Base-by-base conservation (phyloP, 768 basidiomycete species). In the Termitomyces heimii region DNA sequence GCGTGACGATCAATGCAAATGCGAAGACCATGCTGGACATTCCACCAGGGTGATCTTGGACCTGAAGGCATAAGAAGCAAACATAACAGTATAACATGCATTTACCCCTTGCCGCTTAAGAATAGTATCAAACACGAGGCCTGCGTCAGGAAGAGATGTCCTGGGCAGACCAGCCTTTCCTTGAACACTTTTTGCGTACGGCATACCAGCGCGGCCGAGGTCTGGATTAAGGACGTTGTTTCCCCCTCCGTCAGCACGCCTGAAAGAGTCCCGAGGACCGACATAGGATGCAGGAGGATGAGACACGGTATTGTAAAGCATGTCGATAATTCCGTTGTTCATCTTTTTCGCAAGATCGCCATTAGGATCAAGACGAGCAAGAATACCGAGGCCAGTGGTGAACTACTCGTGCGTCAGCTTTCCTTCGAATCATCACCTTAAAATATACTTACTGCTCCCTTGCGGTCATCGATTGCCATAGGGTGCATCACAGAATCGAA, bases 11-110 rank as follows among this genome's bases (percentile, higher is more conserved):
- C 32, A 82, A 73, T 2, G 86, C 88, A 60, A 85, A 86, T 3
- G 86, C 82, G 62, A 88, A 88, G 62, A 83, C 80, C 45, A 85
- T 63, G 62, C 77, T 80, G 18, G 83, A 86, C 58, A 83, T 76
- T 26, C 86, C 87, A 7, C 77, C 78, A 2, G 78, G 73, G 63
- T 85, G 83, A 20, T 73, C 52, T 53, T 52, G 50, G 7, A 26
- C 42, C 65, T 66, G 31, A 12, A 20, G 45, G 4, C 9, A 28
- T 49, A 54, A n/a, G 16, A 45, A 43, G 14, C 14, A 22, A 4
- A 18, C 22, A 67, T 66, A n/a, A 6, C 4, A 44, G 14, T n/a
- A 28, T 8, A 63, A 40, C 63, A 63, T 49, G 69, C 58, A 32
- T 66, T 62, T 65, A 65, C 78, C 56, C 48, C 69, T 62, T 57